Percentiles rank a stretch among this genome's conserved stretches.
phyloP scores from a whole-genome alignment of 1,139 yeast species.

The Sugiyamaella japonica region DNA sequence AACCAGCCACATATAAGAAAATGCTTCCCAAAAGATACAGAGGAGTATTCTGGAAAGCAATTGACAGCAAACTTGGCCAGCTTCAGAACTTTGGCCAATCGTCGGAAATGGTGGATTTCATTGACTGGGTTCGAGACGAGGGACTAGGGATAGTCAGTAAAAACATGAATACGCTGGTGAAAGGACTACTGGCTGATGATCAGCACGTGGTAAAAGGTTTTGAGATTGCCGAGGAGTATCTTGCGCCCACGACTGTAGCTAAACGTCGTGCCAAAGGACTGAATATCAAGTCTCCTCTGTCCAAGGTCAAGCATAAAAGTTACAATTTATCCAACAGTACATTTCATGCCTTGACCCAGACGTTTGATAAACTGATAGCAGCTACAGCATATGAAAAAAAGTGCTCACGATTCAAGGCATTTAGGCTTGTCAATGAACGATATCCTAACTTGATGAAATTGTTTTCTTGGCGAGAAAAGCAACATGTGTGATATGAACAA shows the following conservation, averaged over 20 bases:
- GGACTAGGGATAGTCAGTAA: slow-evolving; percentile 44
- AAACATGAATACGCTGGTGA: slow-evolving; percentile 45
- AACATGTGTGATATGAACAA: slow-evolving; percentile 13
- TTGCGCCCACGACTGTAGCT: slow-evolving; percentile 32
- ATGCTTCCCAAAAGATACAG: slow-evolving; percentile 26
- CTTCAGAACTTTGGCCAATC: slow-evolving; percentile 30
- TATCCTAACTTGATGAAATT: slow-evolving; percentile 20
- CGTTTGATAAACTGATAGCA: slow-evolving; percentile 16
- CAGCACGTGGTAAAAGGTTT: slow-evolving; percentile 42
- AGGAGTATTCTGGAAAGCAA: slow-evolving; percentile 32
- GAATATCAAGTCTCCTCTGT: not conserved
- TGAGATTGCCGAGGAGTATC: slow-evolving; percentile 41
- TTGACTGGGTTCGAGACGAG: slow-evolving; percentile 37
- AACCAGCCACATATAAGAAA: not conserved
- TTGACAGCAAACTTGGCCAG: slow-evolving; percentile 38
- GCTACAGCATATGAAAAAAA: slow-evolving; percentile 12
- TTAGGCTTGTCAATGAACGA: slow-evolving; percentile 2
- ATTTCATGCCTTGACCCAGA: slow-evolving; percentile 9
- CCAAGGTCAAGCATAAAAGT: not conserved
- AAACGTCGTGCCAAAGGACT: slow-evolving; percentile 38
- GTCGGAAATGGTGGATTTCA: slow-evolving; percentile 34
- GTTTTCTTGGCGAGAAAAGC: slow-evolving; percentile 7
- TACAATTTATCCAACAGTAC: slow-evolving; percentile 15
- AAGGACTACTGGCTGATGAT: slow-evolving; percentile 35
- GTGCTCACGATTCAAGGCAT: slow-evolving; percentile 17